Conservation (phyloP, 2,329 filamentous ascomycete genomes). For the Pyricularia sp. region DNA sequence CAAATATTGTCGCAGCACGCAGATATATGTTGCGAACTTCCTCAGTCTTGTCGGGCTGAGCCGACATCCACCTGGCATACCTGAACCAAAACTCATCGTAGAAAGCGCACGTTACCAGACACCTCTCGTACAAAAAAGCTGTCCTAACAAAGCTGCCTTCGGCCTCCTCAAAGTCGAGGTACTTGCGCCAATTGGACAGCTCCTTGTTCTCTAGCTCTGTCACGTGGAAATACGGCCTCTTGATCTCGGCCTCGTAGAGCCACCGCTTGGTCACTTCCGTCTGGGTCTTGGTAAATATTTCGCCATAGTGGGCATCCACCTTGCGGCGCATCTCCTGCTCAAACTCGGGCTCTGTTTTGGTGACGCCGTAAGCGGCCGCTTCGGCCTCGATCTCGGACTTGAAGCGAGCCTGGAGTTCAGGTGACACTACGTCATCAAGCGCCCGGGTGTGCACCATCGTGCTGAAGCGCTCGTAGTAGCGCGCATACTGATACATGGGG, state of each 20-base stretch:
- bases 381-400: slow-evolving; percentile 64
- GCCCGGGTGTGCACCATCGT: slow-evolving; percentile 65
- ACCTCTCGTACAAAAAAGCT: slow-evolving; percentile 86
- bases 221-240: slow-evolving; percentile 93
- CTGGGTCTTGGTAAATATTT: slow-evolving; percentile 73
- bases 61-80: slow-evolving; percentile 91
- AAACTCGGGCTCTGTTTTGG: slow-evolving; percentile 61
- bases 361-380: slow-evolving; percentile 37
- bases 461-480: slow-evolving; percentile 89
- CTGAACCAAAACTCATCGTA: slow-evolving; percentile 98
- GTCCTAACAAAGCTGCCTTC: slow-evolving; percentile 63
- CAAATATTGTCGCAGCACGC: slow-evolving; percentile 74
- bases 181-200: slow-evolving; percentile 86
- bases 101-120: slow-evolving; percentile 82
- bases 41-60: slow-evolving; percentile 71
- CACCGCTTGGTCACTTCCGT: slow-evolving; percentile 85
- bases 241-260: slow-evolving; percentile 91
- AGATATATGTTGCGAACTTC: slow-evolving; percentile 90
- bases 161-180: slow-evolving; percentile 88
- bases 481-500: slow-evolving; percentile 89
- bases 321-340: slow-evolving; percentile 75
- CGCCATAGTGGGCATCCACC: slow-evolving; percentile 72
- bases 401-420: slow-evolving; percentile 59
- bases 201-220: slow-evolving; percentile 83
- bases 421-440: slow-evolving; percentile 60